Base-by-base conservation (phyloP, 371 early-diverging fungal genomes). In the Mitosporidium daphniae region DNA sequence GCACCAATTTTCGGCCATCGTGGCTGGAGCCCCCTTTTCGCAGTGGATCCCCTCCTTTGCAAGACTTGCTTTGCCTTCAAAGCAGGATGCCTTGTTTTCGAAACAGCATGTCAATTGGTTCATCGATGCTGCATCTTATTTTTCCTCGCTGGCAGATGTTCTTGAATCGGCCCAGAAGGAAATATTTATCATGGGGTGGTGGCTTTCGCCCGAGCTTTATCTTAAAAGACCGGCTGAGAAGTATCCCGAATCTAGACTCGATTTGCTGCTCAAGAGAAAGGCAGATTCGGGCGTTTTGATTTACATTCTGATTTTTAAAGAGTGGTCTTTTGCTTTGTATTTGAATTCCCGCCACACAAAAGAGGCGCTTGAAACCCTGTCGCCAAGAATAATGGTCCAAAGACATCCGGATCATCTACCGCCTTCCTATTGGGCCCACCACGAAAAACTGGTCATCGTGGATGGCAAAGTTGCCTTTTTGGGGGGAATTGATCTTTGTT, bases 151-250 rank as follows among this genome's bases (percentile, higher is more conserved):
- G 3, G 55, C 65, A 2, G 66, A 68, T 28, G 63, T 67, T 11
- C 50, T 78, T 31, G 47, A 56, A 31, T 45, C 47, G 14, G 75
- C 78, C 18, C 51, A 52, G 16, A 47, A 53, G 15, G 50, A 47
- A 30, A 63, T 77, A 23, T 74, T 62, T 39, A 72, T 78, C 33
- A 55, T 53, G 17, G 82, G 71, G 42, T 82, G 84, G 84, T 78
- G 77, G 37, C 16, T 40, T 5, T 33, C 32, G 8, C 37, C 37
- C 3, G 31, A 35, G 16, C 33, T 61, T 50, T 73, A 70, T 39
- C 38, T 80, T 27, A 52, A 61, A 10, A 48, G 74, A 10, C 72
- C 71, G 3, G 55, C 62, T 12, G 51, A 51, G 28, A 38, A 58
- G 22, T 52, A 70, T 27, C 51, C 61, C 32, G 57, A 59, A 25